Base-by-base conservation (phyloP, 768 basidiomycete species). In the Rhodotorula sphaerocarpa region DNA sequence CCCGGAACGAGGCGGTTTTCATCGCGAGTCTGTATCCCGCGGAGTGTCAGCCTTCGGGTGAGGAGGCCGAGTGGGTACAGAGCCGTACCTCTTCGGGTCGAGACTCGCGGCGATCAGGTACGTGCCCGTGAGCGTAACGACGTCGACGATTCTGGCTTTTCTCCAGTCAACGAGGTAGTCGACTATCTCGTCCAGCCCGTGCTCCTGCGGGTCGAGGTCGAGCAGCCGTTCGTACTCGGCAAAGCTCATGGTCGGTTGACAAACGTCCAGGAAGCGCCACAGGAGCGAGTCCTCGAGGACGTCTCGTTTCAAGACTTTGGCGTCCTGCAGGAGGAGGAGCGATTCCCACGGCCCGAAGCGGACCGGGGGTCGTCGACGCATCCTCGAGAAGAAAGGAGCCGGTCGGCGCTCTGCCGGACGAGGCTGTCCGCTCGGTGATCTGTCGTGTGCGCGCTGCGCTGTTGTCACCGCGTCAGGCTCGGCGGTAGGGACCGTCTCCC, bases 151-250 rank as follows among this genome's bases (percentile, higher is more conserved):
- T 70, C 89, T 89, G 9, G 90, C 93, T 71, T 88, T 82, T 56
- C 88, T 81, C 75, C 91, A 90, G 62, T 88, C 84, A 34, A 96
- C 87, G 34, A 99, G 79, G 82, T 90, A 90, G 23, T 89, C 83
- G 14, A 93, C 92, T n/a, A 87, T 83, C 1, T 70, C 69, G 46
- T 70, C 65, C 25, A 72, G 54, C 14, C 57, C 33, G 18, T 53
- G 55, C 23, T 82, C 78, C 68, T 89, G 84, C 11, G 89, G 76
- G 67, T 90, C 85, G 83, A 88, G 88, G 60, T 90, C 88, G 44
- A 92, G 76, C 41, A 88, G 73, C 72, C 80, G 84, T 5, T 86
- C 86, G 80, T 90, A 84, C 67, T 90, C 88, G 20, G 82, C 82
- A 39, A 91, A 72, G 47, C 69, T 68, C 36, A 88, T 75, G 21